A percentile compares a stretch with the other conserved stretches of the same genome.
These are phyloP conservation scores for Zea mays DNA, from an alignment of 176 grass and related monocot genomes.

Conservation along the genomic window Zm-B73-REFERENCE-NAM-5.0 NC_050103.1:134334001-134334500, in stretches of 20 bases:
- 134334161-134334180: slow-evolving; percentile 33
- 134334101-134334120: slow-evolving; percentile 10
- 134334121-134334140: slow-evolving; percentile 23
- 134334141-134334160: slow-evolving; percentile 35
- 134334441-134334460: too few species aligned
- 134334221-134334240: slow-evolving; percentile 22
- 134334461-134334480: too few species aligned
- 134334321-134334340: not conserved
- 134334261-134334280: not conserved
- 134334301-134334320: not conserved
- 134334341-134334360: not conserved
- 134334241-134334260: slow-evolving; percentile 13
- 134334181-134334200: slow-evolving; percentile 7
- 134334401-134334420: too few species aligned
- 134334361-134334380: not conserved
- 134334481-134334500: not conserved
- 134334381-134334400: too few species aligned
- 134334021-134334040: slow-evolving; percentile 14
- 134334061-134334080: slow-evolving; percentile 44
- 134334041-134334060: not conserved
- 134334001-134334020: slow-evolving; percentile 33
- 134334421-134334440: too few species aligned
- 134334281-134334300: not conserved
- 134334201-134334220: not conserved
- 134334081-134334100: slow-evolving; percentile 18